A percentile compares a stretch with the other conserved stretches of the same genome.
Evolutionary conservation across 176 grass and related monocot species (phyloP).

Genomic region (Neostapfia colusana): DNA sequence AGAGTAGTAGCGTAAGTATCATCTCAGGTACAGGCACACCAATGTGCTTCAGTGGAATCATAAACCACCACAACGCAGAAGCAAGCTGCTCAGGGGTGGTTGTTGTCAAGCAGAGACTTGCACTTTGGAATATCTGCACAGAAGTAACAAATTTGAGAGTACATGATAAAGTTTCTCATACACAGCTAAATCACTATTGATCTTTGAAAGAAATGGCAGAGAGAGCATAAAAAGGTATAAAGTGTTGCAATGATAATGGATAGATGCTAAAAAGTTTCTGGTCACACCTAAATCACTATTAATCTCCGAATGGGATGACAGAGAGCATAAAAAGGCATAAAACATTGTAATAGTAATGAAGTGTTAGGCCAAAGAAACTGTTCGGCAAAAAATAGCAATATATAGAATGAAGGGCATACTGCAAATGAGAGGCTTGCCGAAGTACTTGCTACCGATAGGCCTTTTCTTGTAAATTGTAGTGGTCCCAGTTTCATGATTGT

Average conservation of each 20-base stretch:
- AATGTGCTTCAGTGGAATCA: conserved; percentile 69
- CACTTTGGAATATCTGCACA: conserved; percentile 95
- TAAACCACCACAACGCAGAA: conserved; percentile 95
- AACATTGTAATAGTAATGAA: conserved; percentile 1
- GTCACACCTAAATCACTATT: background rate
- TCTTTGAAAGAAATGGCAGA: background rate
- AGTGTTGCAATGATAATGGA: background rate
- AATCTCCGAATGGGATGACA: background rate
- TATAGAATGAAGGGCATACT: conserved; percentile 56
- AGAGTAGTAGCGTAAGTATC: conserved; percentile 85
- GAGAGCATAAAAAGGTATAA: background rate
- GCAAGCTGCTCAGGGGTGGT: conserved; percentile 92
- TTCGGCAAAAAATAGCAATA: conserved; percentile 21
- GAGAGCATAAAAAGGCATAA: background rate
- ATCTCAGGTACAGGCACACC: conserved; percentile 88
- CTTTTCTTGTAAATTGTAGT: conserved; percentile 92
- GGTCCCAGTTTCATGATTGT: conserved; percentile 89
- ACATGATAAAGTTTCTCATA: background rate
- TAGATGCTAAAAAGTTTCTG: background rate
- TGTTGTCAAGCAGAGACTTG: conserved; percentile 85
- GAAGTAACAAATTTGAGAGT: conserved; percentile 30
- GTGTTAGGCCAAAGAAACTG: conserved; percentile 22
- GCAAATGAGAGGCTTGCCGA: conserved; percentile 84
- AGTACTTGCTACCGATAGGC: conserved; percentile 85
- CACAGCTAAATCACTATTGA: background rate